phyloP scores from a whole-genome alignment of 106 monocot genomes.

The Vanilla planifolia region DNA sequence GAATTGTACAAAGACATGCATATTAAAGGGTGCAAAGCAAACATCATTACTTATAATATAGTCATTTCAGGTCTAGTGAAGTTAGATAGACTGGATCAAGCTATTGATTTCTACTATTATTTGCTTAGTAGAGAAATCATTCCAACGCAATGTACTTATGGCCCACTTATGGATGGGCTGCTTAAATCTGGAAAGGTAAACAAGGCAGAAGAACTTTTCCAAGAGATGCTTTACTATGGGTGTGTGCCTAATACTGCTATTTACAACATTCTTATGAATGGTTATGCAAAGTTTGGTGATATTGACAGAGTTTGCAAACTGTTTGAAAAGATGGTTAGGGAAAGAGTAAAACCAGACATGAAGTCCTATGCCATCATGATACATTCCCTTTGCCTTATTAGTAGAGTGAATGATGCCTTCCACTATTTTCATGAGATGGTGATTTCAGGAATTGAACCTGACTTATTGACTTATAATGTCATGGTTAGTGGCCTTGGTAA shows the following conservation, averaged over 20 bases:
- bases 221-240: constrained; percentile 73
- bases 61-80: constrained; percentile 75
- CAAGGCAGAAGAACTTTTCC: constrained; percentile 52
- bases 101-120: constrained; percentile 80
- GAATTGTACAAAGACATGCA: constrained; percentile 75
- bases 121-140: constrained; percentile 60
- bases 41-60: constrained; percentile 65
- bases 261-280: constrained; percentile 90
- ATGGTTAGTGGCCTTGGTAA: constrained; percentile 73
- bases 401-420: constrained; percentile 54
- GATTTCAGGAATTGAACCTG: constrained; percentile 48
- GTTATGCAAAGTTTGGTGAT: constrained; percentile 63
- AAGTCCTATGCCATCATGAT: constrained; percentile 82
- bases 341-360: constrained; percentile 74
- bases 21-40: constrained; percentile 42
- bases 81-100: constrained; percentile 49
- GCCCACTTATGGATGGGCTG: constrained; percentile 84
- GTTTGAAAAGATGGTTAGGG: constrained; percentile 54
- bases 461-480: constrained; percentile 78
- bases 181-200: constrained; percentile 51
- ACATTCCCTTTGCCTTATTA: constrained; percentile 35
- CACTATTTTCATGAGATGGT: constrained; percentile 57
- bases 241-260: constrained; percentile 83
- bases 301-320: constrained; percentile 43
- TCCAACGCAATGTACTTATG: constrained; percentile 85